phyloP scores from a whole-genome alignment of 208 protist species.

The Acanthamoeba healyi region DNA sequence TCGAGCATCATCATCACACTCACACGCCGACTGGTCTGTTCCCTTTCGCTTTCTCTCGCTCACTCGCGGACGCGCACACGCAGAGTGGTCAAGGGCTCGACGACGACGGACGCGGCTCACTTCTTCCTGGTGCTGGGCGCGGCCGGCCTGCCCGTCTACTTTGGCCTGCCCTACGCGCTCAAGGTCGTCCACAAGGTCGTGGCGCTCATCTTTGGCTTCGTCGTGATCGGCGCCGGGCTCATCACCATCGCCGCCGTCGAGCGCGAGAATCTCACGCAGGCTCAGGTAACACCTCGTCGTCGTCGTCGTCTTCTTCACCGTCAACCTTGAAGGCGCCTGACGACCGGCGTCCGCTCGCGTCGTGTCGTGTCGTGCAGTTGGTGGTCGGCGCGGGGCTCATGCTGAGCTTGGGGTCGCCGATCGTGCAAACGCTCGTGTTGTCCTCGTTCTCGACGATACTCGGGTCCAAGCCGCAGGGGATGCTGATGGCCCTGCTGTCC shows the following conservation, averaged over 20 bases:
- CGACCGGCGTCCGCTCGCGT: no score
- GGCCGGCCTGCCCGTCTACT: conserved; percentile 18
- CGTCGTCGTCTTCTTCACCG: neutral
- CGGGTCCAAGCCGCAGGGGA: conserved; percentile 50
- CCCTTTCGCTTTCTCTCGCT: no score
- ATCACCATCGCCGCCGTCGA: neutral
- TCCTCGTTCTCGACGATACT: conserved; percentile 32
- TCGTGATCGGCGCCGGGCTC: conserved; percentile 23
- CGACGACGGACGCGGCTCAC: neutral
- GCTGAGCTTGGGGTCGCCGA: conserved; percentile 45
- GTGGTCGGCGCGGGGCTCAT: neutral
- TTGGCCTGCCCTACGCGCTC: neutral
- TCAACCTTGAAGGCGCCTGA: no score
- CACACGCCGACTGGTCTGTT: no score
- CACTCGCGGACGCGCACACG: neutral
- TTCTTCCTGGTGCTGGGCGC: conserved; percentile 39
- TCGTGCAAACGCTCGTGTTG: conserved; percentile 26
- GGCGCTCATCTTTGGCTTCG: conserved; percentile 39
- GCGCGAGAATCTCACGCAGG: neutral
- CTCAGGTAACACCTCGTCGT: neutral
- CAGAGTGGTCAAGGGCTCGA: neutral
- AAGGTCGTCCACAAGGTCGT: neutral
- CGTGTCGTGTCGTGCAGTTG: no score
- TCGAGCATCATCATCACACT: no score
- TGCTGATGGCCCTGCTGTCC: conserved; percentile 30